A percentile compares a stretch with the other conserved stretches of the same genome.
phyloP scores from a whole-genome alignment of 257 asterid genomes.

The Solanum chmielewskii region DNA sequence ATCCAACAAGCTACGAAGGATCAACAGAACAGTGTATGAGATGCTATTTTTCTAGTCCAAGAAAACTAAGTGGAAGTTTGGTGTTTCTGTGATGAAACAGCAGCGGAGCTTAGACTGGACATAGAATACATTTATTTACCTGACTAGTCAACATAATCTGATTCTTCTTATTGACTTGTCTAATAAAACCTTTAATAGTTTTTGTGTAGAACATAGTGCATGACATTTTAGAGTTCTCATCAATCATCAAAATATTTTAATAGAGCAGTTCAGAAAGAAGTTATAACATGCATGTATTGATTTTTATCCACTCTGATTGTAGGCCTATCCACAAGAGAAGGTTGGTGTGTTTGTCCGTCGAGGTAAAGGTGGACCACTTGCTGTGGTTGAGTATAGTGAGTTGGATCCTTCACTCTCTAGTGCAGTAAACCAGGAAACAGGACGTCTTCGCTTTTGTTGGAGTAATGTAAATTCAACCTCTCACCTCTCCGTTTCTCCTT shows the following conservation, averaged over 20 bases:
- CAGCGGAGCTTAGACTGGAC: not conserved
- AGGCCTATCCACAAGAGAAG: slow-evolving; percentile 98
- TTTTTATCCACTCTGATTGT: not conserved
- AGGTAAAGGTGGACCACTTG: slow-evolving; percentile 89
- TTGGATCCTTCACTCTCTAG: slow-evolving; percentile 68
- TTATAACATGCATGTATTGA: not conserved
- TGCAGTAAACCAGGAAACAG: slow-evolving; percentile 75
- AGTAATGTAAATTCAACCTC: slow-evolving; percentile 55
- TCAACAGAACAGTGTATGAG: not conserved
- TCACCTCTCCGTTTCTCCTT: not conserved
- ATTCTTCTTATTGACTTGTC: not conserved
- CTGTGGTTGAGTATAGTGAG: slow-evolving; percentile 93
- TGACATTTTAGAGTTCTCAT: not conserved
- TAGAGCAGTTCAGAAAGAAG: not conserved
- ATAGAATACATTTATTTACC: not conserved
- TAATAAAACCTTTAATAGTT: not conserved
- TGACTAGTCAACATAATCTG: not conserved
- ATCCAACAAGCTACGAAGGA: not conserved
- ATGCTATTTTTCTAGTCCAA: not conserved
- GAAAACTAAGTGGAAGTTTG: not conserved
- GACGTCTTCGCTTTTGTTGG: slow-evolving; percentile 96
- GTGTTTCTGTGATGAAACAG: not conserved
- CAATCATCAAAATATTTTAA: not conserved
- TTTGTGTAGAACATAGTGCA: not conserved
- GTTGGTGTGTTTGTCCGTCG: slow-evolving; percentile 93